phyloP scores from a whole-genome alignment of 2,329 filamentous ascomycete species.

The Calonectria hawksworthii region DNA sequence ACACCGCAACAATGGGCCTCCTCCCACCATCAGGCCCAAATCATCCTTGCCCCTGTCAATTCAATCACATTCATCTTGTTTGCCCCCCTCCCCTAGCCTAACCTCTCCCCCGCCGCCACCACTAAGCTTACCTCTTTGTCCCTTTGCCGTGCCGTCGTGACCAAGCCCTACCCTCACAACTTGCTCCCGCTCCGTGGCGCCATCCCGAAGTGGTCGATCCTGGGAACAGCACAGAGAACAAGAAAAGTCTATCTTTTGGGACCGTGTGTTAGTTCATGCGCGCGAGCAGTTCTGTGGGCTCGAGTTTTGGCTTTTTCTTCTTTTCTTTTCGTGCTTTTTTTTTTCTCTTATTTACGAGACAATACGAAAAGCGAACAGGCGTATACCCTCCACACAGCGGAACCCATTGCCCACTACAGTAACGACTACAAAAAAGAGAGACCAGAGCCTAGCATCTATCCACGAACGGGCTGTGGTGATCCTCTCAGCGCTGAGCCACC shows the following conservation, averaged over 20 bases:
- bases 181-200: conserved; percentile 1
- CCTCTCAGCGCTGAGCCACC: conserved; percentile 10
- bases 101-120: neutral
- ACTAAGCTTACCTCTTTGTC: neutral
- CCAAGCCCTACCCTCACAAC: neutral
- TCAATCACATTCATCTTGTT: neutral
- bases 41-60: neutral
- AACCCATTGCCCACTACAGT: neutral
- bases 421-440: neutral
- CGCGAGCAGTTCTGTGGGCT: neutral
- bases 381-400: neutral
- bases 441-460: neutral
- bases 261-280: neutral
- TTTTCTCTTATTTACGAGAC: neutral
- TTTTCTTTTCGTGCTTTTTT: neutral
- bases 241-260: neutral
- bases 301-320: neutral
- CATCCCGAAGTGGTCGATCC: neutral
- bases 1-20: conserved; percentile 9
- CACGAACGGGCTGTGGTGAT: neutral
- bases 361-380: neutral
- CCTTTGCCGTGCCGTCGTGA: neutral
- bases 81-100: neutral
- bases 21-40: neutral
- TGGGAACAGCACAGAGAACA: neutral